Percentiles rank a stretch among this genome's conserved stretches.
Conservation (phyloP, 2,329 filamentous ascomycete species). For the Alternaria sp. region DNA sequence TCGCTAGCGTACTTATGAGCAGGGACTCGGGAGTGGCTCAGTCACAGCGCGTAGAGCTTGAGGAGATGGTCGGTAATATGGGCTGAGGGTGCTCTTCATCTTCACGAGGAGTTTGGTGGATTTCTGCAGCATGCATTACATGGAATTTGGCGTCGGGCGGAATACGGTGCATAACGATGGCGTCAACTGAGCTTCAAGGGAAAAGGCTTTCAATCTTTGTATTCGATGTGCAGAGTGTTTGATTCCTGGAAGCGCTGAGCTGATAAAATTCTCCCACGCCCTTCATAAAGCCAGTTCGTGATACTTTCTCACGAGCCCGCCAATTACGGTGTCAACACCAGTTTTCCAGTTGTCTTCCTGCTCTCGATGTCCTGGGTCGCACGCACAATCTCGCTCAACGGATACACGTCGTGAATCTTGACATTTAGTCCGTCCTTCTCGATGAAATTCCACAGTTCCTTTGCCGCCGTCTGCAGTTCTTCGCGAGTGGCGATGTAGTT, state of each 20-base stretch:
- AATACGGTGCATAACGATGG: neutral
- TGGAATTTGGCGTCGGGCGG: neutral
- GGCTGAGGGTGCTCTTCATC: neutral
- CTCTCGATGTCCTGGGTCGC: slow-evolving; percentile 80
- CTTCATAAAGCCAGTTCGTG: neutral
- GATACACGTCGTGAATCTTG: slow-evolving; percentile 77
- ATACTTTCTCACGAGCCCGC: neutral
- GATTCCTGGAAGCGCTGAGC: neutral
- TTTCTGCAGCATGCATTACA: neutral
- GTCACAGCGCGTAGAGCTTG: slow-evolving; percentile 7
- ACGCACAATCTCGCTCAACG: slow-evolving; percentile 71
- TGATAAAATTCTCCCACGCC: neutral
- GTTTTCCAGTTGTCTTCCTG: slow-evolving; percentile 82
- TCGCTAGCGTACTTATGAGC: slow-evolving; percentile 12
- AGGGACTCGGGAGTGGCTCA: slow-evolving; percentile 19
- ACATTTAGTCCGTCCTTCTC: slow-evolving; percentile 72
- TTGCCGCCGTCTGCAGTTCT: slow-evolving; percentile 72
- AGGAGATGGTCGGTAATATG: neutral
- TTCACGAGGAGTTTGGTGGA: neutral
- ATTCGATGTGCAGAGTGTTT: neutral
- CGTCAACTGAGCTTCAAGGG: neutral
- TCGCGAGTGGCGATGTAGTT: slow-evolving; percentile 65
- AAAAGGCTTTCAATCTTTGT: neutral
- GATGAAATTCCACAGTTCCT: slow-evolving; percentile 76
- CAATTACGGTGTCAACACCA: slow-evolving; percentile 69